A percentile compares a stretch with the other conserved stretches of the same genome.
Conservation (phyloP, 441 rosid genomes). For the Gossypium gossypioides region DNA sequence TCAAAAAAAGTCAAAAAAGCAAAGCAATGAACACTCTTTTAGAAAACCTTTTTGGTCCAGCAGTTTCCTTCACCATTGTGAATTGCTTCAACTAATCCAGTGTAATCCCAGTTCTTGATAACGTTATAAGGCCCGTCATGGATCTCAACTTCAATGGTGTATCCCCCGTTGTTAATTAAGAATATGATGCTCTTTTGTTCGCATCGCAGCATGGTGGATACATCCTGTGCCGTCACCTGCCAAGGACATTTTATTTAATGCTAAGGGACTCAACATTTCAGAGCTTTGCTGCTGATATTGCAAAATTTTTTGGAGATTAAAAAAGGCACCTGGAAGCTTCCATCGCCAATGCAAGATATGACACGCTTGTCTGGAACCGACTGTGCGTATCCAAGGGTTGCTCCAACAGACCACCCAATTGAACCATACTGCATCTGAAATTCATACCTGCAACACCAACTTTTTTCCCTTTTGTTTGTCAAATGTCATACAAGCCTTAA, state of each 20-base stretch:
- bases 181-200: neutral
- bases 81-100: neutral
- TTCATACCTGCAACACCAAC: conserved; percentile 1
- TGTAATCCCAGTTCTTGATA: conserved; percentile 2
- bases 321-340: neutral
- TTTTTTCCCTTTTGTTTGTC: neutral
- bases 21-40: neutral
- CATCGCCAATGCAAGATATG: neutral
- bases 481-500: neutral
- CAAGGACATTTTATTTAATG: neutral
- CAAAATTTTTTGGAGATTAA: too few relatives aligned
- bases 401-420: conserved; percentile 7
- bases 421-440: conserved; percentile 5
- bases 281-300: neutral
- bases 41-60: conserved; percentile 1
- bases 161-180: conserved; percentile 1
- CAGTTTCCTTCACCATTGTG: conserved; percentile 4
- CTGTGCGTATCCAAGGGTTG: conserved; percentile 5
- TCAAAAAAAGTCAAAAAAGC: neutral
- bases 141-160: conserved; percentile 7
- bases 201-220: neutral
- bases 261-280: neutral
- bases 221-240: conserved; percentile 6
- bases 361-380: conserved; percentile 1
- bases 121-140: conserved; percentile 5